Evolutionary conservation across 345 rosid species (phyloP), one percentile per base, ranked within the genome.

Genomic region (Corchorus capsularis): DNA sequence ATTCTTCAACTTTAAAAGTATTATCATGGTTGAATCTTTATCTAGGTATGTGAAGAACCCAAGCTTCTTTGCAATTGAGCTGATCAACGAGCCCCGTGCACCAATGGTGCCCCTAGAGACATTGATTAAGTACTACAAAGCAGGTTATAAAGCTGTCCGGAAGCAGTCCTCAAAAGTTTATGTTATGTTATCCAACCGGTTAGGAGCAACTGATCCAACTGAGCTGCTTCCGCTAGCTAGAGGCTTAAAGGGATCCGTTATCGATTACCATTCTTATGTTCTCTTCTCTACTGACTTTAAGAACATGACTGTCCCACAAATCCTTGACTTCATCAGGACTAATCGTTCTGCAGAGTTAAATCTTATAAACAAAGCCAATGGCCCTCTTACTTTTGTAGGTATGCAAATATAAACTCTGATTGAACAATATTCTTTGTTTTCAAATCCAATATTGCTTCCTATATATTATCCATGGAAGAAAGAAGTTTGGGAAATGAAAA

Each of bases 351-450:
- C 78, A 0, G 63, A 82, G 32, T 50, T 89, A 84, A 86, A 72
- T 69, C 10, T 69, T 1, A 43, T 87, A 53, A 85, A 86, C 46
- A 79, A 73, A 13, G 50, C 86, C n/a, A 78, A 85, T 68, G 89
- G 91, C 10, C 93, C 91, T 65, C 89, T 83, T 54, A 84, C 84
- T 67, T 87, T 89, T 13, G 88, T 89, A 0, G 90, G 92, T 85
- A 77, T 15, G 86, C 4, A 50, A 17, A 7, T 54, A 10, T 13
- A 10, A 54, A 3, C 2, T 39, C 43, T 39, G 0, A 27, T 27
- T 27, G 27, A 27, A 27, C 0, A 27, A 27, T 0, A 27, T 27
- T 27, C 0, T 27, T 27, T 27, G 27, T 27, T 27, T 27, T 27
- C 27, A 27, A 27, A 27, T 1, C 27, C 27, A n/a, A 39, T 5